phyloP scores from a whole-genome alignment of 1,284 basidiomycete species.

The Exsudoporus floridanus region DNA sequence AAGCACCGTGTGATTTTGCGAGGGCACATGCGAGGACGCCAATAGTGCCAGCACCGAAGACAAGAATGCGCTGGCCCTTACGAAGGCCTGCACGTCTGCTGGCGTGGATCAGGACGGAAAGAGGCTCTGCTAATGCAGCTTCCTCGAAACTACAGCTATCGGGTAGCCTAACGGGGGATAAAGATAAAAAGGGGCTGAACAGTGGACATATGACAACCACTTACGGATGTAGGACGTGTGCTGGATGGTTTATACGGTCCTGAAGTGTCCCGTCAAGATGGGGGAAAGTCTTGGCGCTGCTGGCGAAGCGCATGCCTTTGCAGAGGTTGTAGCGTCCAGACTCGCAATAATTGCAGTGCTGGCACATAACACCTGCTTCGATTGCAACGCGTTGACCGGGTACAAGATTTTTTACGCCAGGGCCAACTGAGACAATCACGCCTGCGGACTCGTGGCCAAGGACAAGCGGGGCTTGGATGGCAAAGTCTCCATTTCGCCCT shows the following conservation, averaged over 20 bases:
- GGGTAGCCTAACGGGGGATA: conserved; percentile 59
- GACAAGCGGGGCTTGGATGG: conserved; percentile 77
- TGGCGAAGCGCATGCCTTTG: conserved; percentile 84
- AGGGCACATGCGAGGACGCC: conserved; percentile 85
- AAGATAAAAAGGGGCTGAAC: conserved; percentile 14
- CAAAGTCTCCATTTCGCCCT: conserved; percentile 90
- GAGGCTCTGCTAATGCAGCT: conserved; percentile 87
- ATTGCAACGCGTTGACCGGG: conserved; percentile 91
- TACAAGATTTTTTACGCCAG: conserved; percentile 61
- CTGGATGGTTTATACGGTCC: conserved; percentile 85
- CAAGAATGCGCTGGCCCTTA: conserved; percentile 69
- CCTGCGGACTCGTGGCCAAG: conserved; percentile 93
- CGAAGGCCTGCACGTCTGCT: conserved; percentile 65
- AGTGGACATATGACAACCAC: conserved; percentile 34
- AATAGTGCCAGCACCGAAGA: conserved; percentile 91
- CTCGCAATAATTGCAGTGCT: conserved; percentile 62
- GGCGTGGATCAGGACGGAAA: conserved; percentile 87
- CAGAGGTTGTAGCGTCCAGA: conserved; percentile 94
- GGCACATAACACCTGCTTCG: conserved; percentile 90
- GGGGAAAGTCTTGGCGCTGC: conserved; percentile 87
- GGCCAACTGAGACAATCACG: conserved; percentile 71
- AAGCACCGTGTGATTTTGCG: conserved; percentile 69
- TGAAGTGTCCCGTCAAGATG: conserved; percentile 93
- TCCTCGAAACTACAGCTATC: conserved; percentile 72
- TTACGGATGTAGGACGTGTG: conserved; percentile 81